These are phyloP conservation scores for Radiomyces spectabilis DNA, from an alignment of 192 early-diverging fungal species.

Conservation along the genomic window DNA sequence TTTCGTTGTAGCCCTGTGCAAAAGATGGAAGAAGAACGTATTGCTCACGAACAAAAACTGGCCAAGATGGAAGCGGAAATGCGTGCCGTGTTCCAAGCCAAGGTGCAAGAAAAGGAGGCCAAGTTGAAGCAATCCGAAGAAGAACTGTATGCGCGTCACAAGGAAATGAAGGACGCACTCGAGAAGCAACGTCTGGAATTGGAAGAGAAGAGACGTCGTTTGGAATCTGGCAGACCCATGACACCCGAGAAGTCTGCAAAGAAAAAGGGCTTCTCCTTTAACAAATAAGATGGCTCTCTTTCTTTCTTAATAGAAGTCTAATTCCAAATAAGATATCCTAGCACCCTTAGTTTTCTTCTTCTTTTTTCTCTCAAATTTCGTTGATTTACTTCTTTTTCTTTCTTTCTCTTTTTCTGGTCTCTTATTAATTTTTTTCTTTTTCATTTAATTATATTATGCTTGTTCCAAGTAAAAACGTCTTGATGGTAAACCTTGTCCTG, in stretches of 20 bases:
- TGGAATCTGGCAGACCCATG: constrained; percentile 65
- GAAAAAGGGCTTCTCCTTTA: constrained; percentile 69
- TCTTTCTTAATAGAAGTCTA: background rate
- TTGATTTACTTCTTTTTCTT: constrained; percentile 1
- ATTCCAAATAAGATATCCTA: no score
- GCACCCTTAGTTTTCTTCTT: background rate
- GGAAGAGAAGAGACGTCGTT: constrained; percentile 92
- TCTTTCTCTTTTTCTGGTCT: background rate
- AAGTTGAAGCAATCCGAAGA: constrained; percentile 98
- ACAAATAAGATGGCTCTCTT: constrained; percentile 28
- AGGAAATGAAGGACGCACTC: constrained; percentile 96
- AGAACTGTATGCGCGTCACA: constrained; percentile 92
- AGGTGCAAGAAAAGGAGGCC: constrained; percentile 98
- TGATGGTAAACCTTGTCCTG: constrained; percentile 37
- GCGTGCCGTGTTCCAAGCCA: constrained; percentile 97
- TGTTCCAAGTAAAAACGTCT: constrained; percentile 31
- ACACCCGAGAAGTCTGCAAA: constrained; percentile 66
- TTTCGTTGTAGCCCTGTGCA: constrained; percentile 25
- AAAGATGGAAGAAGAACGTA: constrained; percentile 89
- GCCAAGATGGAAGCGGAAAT: constrained; percentile 99
- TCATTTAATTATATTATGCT: background rate
- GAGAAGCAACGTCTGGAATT: constrained; percentile 92
- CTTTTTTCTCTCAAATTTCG: background rate
- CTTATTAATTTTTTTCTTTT: background rate
- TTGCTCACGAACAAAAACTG: constrained; percentile 92